These are phyloP conservation scores for Pseudoperonospora humuli DNA, from an alignment of 352 stramenopile genomes.

Conservation along the genomic window DNA sequence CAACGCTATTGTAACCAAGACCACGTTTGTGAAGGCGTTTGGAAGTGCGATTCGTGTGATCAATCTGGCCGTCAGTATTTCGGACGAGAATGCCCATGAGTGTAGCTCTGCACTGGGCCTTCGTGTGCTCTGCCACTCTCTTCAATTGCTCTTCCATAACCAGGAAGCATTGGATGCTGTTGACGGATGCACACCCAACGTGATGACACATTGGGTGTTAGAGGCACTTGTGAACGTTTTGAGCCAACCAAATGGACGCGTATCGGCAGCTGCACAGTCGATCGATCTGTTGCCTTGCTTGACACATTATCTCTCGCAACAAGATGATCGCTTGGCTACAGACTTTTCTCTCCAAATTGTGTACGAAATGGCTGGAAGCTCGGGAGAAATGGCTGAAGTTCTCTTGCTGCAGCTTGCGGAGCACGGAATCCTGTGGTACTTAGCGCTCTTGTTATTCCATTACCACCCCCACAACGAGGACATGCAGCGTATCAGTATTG, in stretches of 20 bases:
- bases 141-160: constrained; percentile 74
- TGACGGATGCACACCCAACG: constrained; percentile 52
- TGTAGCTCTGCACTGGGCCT: constrained; percentile 68
- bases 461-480: constrained; percentile 34
- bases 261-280: constrained; percentile 72
- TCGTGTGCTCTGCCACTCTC: constrained; percentile 60
- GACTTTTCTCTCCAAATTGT: constrained; percentile 77
- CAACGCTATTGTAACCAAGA: constrained; percentile 50
- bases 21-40: constrained; percentile 56
- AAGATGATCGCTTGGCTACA: constrained; percentile 58
- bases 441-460: constrained; percentile 72
- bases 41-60: constrained; percentile 68
- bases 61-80: constrained; percentile 63
- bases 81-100: constrained; percentile 66
- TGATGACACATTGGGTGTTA: constrained; percentile 71
- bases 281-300: constrained; percentile 76
- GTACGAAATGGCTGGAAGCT: constrained; percentile 72
- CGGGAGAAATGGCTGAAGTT: constrained; percentile 76
- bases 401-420: constrained; percentile 72
- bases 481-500: constrained; percentile 60
- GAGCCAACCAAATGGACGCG: constrained; percentile 73
- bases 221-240: constrained; percentile 77
- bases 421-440: constrained; percentile 78
- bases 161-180: constrained; percentile 44
- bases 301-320: constrained; percentile 63